Evolutionary conservation across 768 basidiomycete species (phyloP), one percentile per base, ranked within the genome.

Genomic region (Russula vinacea): DNA sequence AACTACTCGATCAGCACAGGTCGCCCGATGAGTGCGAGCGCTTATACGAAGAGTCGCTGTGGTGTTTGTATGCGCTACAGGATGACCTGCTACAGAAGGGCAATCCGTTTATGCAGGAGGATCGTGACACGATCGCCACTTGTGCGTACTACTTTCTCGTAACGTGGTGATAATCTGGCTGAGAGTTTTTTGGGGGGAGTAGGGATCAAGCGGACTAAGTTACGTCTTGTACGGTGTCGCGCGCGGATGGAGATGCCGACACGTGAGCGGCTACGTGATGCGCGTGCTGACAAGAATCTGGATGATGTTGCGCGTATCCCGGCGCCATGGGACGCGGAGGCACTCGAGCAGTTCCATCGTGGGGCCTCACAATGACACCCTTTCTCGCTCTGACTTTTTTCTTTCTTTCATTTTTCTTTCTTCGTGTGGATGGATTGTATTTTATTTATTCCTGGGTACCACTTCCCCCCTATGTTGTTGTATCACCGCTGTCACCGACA

Each of bases 11-110:
- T 71, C 84, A 89, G 71, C 87, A 86, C 44, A 79, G 80, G 50
- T 83, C 83, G 33, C 86, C 90, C 0, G 83, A 89, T 67, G 89
- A 92, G 71, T 95, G 94, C 73, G 93, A 97, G 78, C 90, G 89
- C 73, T 79, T 96, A 42, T 99, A 98, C 75, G 95, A 98, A 71
- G 93, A 93, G 70, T 92, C 93, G 0, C 74, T 98, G 9, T 97
- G 94, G 93, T 90, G 94, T 72, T 79, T 98, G 35, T 92, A 94
- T 68, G 90, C 94, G 0, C 79, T 98, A 9, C 88, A 94, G 72
- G 97, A 98, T 72, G 90, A 96, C 70, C 79, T 93, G 1, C 73
- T 90, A 65, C 89, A 92, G 73, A 83, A 80, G 10, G 89, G 86
- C 16, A 93, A 92, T 71, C 90, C 92, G 2, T 92, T 87, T 74